A percentile compares a stretch with the other conserved stretches of the same genome.
phyloP scores from a whole-genome alignment of 208 protist species.

The Acanthamoeba royreba region DNA sequence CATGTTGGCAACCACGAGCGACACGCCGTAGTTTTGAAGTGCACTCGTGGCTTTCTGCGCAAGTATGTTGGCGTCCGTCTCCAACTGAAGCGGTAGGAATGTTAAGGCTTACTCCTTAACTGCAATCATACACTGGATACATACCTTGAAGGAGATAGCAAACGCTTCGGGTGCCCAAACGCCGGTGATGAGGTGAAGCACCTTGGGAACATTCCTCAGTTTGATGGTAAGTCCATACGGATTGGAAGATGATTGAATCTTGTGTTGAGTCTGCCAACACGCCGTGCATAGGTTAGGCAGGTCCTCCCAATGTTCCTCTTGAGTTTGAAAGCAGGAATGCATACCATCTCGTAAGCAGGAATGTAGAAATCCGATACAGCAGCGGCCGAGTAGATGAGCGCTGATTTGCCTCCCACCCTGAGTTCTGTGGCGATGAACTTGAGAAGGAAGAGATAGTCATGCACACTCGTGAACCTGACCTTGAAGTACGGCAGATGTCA shows the following conservation, averaged over 20 bases:
- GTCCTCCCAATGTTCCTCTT: too few relatives aligned
- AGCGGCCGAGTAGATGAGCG: constrained; percentile 58
- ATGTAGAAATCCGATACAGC: constrained; percentile 70
- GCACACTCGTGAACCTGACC: constrained; percentile 47
- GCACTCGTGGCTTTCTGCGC: neutral
- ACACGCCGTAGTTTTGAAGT: neutral
- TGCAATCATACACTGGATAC: neutral
- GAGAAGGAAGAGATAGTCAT: constrained; percentile 63
- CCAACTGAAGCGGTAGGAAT: neutral
- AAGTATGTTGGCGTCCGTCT: neutral
- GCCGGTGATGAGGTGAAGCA: constrained; percentile 11
- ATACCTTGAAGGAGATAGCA: constrained; percentile 62
- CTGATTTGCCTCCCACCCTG: neutral
- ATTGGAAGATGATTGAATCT: constrained; percentile 56
- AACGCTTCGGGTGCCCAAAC: constrained; percentile 36
- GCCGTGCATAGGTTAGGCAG: neutral
- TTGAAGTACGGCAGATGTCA: neutral
- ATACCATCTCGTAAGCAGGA: constrained; percentile 49
- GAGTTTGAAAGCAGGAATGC: neutral
- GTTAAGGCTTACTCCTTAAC: too few relatives aligned
- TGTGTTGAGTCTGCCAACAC: constrained; percentile 47
- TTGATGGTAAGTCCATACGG: constrained; percentile 19
- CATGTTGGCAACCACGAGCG: neutral
- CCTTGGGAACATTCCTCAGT: constrained; percentile 54
- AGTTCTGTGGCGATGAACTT: neutral